A percentile compares a stretch with the other conserved stretches of the same genome.
These are phyloP conservation scores for Apiospora phragmitis DNA, from an alignment of 2,329 filamentous ascomycete species.

Conservation along the genomic window DNA sequence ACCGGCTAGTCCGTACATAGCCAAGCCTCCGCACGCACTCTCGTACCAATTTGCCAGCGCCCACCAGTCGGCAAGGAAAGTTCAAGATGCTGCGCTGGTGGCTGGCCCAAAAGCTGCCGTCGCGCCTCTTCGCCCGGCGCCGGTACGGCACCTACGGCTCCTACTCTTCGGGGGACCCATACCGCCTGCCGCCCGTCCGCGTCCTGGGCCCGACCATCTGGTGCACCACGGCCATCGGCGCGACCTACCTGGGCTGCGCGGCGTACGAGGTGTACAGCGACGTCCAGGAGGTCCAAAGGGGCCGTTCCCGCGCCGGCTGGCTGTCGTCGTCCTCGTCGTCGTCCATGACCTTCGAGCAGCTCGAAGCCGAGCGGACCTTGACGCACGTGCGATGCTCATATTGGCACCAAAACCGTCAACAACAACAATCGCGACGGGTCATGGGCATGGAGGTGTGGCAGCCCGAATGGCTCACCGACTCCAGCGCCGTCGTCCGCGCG, in stretches of 20 bases:
- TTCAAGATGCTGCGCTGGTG: background rate
- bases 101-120: background rate
- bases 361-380: background rate
- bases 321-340: background rate
- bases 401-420: background rate
- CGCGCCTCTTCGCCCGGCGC: background rate
- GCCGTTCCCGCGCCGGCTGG: background rate
- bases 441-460: background rate
- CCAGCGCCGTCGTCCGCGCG: slow-evolving; percentile 15
- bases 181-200: slow-evolving; percentile 16
- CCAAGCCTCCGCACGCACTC: background rate
- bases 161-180: background rate
- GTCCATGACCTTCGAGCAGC: slow-evolving; percentile 10
- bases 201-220: slow-evolving; percentile 24
- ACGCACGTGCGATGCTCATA: background rate
- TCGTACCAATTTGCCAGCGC: background rate
- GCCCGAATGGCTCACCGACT: background rate
- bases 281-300: slow-evolving; percentile 15
- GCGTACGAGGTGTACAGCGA: slow-evolving; percentile 27
- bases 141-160: background rate
- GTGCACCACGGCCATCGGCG: slow-evolving; percentile 22
- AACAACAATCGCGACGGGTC: background rate
- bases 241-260: slow-evolving; percentile 27
- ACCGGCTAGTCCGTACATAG: background rate
- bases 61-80: background rate